Evolutionary conservation across 179 eudicot species (phyloP).

Genomic region (Spinacia oleracea): DNA sequence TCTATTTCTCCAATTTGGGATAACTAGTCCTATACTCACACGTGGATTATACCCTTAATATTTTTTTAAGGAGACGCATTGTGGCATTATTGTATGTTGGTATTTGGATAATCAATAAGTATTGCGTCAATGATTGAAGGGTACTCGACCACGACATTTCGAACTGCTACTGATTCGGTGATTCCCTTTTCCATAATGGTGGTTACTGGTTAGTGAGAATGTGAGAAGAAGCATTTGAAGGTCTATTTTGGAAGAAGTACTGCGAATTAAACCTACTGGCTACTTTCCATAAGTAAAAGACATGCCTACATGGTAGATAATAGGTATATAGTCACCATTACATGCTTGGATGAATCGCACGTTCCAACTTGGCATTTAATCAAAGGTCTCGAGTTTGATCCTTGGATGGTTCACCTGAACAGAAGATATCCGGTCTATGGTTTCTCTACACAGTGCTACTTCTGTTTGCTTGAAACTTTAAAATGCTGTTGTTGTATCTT

Average conservation of each 20-base stretch:
- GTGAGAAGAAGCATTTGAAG: not conserved
- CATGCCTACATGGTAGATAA: not conserved
- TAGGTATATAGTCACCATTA: not conserved
- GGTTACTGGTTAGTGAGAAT: not conserved
- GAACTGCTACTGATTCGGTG: not conserved
- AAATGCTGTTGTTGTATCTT: not conserved
- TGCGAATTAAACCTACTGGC: constrained; percentile 3
- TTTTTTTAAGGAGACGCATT: not conserved
- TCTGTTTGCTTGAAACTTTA: not conserved
- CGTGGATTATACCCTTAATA: no score
- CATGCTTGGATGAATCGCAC: not conserved
- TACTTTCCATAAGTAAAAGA: constrained; percentile 2
- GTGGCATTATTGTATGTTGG: not conserved
- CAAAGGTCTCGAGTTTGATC: not conserved
- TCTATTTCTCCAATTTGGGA: no score
- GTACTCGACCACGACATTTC: not conserved
- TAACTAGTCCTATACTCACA: no score
- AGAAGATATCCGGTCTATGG: not conserved
- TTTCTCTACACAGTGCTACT: not conserved
- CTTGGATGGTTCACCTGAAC: no score
- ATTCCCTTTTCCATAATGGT: not conserved
- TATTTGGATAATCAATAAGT: not conserved
- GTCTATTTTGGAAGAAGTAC: not conserved
- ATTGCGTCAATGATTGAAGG: not conserved
- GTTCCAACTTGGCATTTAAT: no score